phyloP scores from a whole-genome alignment of 2,329 filamentous ascomycete species.

The Neofusicoccum parvum region DNA sequence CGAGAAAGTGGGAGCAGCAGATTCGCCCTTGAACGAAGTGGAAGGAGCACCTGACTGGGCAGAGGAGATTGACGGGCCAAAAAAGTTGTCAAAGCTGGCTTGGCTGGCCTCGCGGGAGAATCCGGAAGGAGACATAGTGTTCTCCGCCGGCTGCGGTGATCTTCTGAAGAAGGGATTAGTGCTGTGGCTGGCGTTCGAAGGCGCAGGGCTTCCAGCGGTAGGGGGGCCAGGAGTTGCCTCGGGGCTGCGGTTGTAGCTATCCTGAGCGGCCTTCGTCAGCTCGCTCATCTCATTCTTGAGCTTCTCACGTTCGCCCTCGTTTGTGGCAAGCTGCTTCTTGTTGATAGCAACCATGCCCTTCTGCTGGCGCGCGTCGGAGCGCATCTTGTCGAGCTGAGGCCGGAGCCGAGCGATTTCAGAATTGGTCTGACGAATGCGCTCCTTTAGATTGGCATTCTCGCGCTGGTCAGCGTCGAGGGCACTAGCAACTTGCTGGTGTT shows the following conservation, averaged over 20 bases:
- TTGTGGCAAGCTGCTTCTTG: conserved; percentile 93
- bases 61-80: conserved; percentile 67
- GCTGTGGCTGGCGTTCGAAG: conserved; percentile 64
- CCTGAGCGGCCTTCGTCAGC: conserved; percentile 65
- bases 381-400: conserved; percentile 90
- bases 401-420: conserved; percentile 80
- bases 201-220: conserved; percentile 64
- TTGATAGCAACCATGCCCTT: conserved; percentile 97
- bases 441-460: conserved; percentile 83
- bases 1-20: conserved; percentile 41
- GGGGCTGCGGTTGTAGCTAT: conserved; percentile 39
- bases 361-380: conserved; percentile 88
- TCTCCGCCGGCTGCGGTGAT: conserved; percentile 53
- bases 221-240: conserved; percentile 39
- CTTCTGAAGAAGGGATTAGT: conserved; percentile 95
- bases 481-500: conserved; percentile 74
- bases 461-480: conserved; percentile 83
- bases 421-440: conserved; percentile 82
- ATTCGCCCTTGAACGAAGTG: conserved; percentile 64
- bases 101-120: conserved; percentile 45
- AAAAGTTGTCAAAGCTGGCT: conserved; percentile 75
- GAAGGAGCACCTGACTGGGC: conserved; percentile 47
- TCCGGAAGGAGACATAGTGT: conserved; percentile 53
- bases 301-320: conserved; percentile 86
- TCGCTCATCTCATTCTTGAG: conserved; percentile 77